phyloP scores from a whole-genome alignment of 2,329 filamentous ascomycete genomes.

The Trichoderma aggressivum region DNA sequence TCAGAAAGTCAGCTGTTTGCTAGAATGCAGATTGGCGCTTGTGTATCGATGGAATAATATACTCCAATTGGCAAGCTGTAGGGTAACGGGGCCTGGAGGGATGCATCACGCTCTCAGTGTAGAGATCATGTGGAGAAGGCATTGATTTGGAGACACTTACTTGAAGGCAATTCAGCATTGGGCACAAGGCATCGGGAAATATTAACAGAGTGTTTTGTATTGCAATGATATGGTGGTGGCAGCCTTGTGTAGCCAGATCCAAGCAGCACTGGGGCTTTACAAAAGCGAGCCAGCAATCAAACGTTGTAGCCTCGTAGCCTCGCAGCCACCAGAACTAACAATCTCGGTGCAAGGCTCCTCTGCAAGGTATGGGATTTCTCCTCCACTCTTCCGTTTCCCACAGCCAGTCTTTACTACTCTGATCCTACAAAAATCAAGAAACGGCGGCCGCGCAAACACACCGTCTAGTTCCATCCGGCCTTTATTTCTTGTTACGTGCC shows the following conservation, averaged over 20 bases:
- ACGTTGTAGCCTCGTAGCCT: neutral
- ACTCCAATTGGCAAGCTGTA: neutral
- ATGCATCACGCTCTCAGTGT: neutral
- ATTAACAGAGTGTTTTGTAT: neutral
- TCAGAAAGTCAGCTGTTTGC: neutral
- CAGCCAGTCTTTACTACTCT: neutral
- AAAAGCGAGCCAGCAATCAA: neutral
- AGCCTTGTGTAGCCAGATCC: neutral
- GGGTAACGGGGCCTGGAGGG: neutral
- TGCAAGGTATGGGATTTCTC: neutral
- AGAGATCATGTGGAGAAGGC: neutral
- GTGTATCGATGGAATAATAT: neutral
- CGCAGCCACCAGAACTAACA: neutral
- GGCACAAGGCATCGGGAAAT: neutral
- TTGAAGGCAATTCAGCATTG: neutral
- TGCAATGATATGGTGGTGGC: neutral
- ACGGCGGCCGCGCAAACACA: neutral
- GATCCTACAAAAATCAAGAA: neutral
- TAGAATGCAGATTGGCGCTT: neutral
- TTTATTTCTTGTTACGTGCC: neutral
- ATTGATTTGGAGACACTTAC: neutral
- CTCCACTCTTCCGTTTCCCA: neutral
- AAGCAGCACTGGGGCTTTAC: neutral
- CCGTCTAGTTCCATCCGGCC: neutral
- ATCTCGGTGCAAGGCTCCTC: neutral